phyloP scores from a whole-genome alignment of 805 yeast species.

The Hanseniaspora occidentalis region DNA sequence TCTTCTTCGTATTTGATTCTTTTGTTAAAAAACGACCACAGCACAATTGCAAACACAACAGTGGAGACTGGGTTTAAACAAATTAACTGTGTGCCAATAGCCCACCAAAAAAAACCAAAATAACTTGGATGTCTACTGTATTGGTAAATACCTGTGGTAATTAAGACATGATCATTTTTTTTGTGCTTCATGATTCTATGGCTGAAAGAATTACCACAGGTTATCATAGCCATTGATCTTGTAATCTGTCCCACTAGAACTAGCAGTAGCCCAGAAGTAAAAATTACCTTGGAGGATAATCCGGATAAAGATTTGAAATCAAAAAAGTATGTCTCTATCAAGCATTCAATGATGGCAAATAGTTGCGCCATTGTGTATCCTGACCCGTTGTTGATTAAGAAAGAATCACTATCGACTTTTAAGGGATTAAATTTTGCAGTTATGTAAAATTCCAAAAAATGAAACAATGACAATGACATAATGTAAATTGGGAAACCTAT shows the following conservation, averaged over 20 bases:
- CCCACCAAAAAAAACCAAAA: conserved; percentile 89
- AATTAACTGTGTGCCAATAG: conserved; percentile 68
- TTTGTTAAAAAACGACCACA: conserved; percentile 55
- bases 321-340: conserved; percentile 29
- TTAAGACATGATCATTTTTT: conserved; percentile 45
- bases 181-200: conserved; percentile 56
- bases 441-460: conserved; percentile 66
- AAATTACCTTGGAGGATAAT: conserved; percentile 9
- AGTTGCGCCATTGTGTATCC: conserved; percentile 47
- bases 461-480: conserved; percentile 47
- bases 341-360: conserved; percentile 39
- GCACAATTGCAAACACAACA: conserved; percentile 37
- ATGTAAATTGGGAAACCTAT: conserved; percentile 36
- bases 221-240: conserved; percentile 72
- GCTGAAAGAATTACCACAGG: conserved; percentile 77
- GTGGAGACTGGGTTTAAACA: conserved; percentile 54
- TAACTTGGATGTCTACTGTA: conserved; percentile 79
- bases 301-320: conserved; percentile 25
- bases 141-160: conserved; percentile 63
- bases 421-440: conserved; percentile 65
- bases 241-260: conserved; percentile 49
- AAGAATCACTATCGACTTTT: conserved; percentile 60
- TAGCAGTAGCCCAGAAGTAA: conserved; percentile 35
- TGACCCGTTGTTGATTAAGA: conserved; percentile 49
- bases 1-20: conserved; percentile 67